Percentiles rank a stretch among this genome's conserved stretches.
These are phyloP conservation scores for Pleurotus eryngii DNA, from an alignment of 768 basidiomycete genomes.

Conservation along the genomic window DNA sequence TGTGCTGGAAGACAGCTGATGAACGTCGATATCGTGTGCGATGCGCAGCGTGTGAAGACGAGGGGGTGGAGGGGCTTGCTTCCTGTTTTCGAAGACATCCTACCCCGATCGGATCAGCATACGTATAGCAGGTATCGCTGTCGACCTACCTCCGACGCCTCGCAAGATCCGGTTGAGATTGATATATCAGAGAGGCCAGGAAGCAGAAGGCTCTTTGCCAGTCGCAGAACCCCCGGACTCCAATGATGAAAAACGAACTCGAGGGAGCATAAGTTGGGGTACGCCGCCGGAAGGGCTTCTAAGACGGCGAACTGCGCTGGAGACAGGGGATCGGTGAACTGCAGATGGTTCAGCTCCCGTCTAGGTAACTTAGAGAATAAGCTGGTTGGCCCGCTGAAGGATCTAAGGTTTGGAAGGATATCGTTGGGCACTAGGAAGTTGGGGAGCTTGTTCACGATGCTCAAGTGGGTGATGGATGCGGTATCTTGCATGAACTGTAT, in stretches of 20 bases:
- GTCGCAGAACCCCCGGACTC: not conserved
- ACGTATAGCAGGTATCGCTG: not conserved
- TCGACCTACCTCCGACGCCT: not conserved
- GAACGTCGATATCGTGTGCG: not conserved
- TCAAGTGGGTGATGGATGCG: not conserved
- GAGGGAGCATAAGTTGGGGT: conserved; percentile 4
- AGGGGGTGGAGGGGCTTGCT: not conserved
- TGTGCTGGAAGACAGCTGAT: not conserved
- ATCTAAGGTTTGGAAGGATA: conserved; percentile 2
- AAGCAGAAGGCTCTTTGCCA: not conserved
- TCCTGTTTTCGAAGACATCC: not conserved
- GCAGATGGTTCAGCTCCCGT: conserved; percentile 1
- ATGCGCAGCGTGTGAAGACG: not conserved
- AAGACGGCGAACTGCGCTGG: not conserved
- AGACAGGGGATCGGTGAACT: not conserved
- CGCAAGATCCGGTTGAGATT: not conserved
- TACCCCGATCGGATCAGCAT: not conserved
- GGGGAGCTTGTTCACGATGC: not conserved
- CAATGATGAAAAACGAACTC: not conserved
- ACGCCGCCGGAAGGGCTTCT: not conserved
- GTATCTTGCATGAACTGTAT: conserved; percentile 4
- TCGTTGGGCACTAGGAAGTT: conserved; percentile 2
- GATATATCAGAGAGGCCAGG: not conserved
- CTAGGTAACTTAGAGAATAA: conserved; percentile 7
- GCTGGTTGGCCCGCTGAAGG: not conserved